Conservation (phyloP, 495 filamentous ascomycete species). For the Penicillium waksmanii region DNA sequence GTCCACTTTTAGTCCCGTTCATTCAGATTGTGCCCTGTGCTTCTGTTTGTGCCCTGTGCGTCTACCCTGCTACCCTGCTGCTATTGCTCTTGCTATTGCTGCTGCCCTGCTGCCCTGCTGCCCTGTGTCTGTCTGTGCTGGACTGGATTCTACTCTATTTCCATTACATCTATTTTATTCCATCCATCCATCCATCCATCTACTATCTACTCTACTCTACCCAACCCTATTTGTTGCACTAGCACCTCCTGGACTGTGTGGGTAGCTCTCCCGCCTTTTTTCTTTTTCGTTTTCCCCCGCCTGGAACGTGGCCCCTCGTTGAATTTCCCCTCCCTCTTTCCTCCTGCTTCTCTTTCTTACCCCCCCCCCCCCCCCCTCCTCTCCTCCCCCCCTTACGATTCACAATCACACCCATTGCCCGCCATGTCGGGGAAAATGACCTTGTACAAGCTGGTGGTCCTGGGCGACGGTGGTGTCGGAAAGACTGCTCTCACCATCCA, state of each 20-base stretch:
- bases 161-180: not conserved
- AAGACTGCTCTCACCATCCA: slow-evolving; percentile 99
- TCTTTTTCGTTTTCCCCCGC: slow-evolving; percentile 7
- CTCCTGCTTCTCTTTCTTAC: slow-evolving; percentile 1
- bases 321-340: slow-evolving; percentile 7
- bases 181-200: not conserved
- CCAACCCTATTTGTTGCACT: no score
- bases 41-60: not conserved
- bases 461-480: slow-evolving; percentile 90
- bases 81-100: no score
- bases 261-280: not conserved
- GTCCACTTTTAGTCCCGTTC: not conserved
- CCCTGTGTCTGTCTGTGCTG: no score
- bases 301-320: slow-evolving; percentile 7
- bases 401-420: slow-evolving; percentile 15
- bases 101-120: no score
- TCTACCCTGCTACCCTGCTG: no score
- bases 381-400: not conserved
- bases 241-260: no score
- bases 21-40: not conserved
- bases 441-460: slow-evolving; percentile 97
- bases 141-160: not conserved
- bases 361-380: slow-evolving; percentile 6
- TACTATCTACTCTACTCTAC: no score
- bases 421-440: slow-evolving; percentile 85